Evolutionary conservation across 2,329 filamentous ascomycete genomes (phyloP), one percentile per base, ranked within the genome.

Genomic region (Neoarthrinium moseri): DNA sequence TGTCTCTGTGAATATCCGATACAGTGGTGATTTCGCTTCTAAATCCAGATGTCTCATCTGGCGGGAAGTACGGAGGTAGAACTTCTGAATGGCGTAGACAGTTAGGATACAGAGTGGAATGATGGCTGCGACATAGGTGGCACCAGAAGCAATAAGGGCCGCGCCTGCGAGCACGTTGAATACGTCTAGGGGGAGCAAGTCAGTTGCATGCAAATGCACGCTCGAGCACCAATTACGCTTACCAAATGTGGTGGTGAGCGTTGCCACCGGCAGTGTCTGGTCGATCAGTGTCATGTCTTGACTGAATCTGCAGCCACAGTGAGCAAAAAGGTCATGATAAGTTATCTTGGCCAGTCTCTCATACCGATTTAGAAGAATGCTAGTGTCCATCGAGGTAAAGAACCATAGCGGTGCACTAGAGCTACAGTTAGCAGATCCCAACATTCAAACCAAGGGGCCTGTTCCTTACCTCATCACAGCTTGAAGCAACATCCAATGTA

Each of bases 41-140:
- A 75, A 55, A 44, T 75, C 73, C 6, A 75, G 61, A 37, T 70
- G 66, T 23, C 73, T 63, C 18, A 77, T 54, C 49, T 75, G 72
- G 2, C 73, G 65, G 5, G 70, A 72, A 6, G 72, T 74, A 12
- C 64, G 67, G 4, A 76, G 65, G 49, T 77, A 77, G 55, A 69
- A 66, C 39, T 57, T 65, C 47, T 76, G 72, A 6, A 76, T 62
- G 36, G 61, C 43, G 48, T 67, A 74, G 21, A 75, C 54, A 3
- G 56, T 56, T 2, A 59, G 47, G 7, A 64, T 21, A 15, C 24
- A 29, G 1, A 42, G 15, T 13, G 39, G 39, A 4, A 42, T 29
- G 8, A 29, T 27, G 5, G 15, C 20, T n/a, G 39, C 39, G 1
- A 74, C 56, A 13, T 71, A 59, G 1, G 73, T 74, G 39, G 75